Percentiles rank a stretch among this genome's conserved stretches.
These are phyloP conservation scores for Irpex sp. DNA, from an alignment of 1,284 basidiomycete species.

Conservation along the genomic window DNA sequence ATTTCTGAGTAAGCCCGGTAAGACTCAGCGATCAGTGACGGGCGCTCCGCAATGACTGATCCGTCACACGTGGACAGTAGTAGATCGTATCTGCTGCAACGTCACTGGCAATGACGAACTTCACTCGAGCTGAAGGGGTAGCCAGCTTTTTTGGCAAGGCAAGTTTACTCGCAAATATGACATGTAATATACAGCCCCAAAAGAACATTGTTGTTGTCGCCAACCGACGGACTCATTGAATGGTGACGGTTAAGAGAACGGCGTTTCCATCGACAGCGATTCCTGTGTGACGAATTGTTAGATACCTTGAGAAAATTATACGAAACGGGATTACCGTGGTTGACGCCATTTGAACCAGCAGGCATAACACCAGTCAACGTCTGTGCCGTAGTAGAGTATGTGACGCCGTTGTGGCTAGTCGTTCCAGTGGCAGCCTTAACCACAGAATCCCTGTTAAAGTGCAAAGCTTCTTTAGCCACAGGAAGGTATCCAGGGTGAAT, in stretches of 20 bases:
- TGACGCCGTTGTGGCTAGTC: slow-evolving; percentile 34
- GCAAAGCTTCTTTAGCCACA: background rate
- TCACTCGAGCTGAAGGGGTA: too few relatives aligned
- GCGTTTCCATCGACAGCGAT: slow-evolving; percentile 24
- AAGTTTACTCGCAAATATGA: background rate
- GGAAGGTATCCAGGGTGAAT: background rate
- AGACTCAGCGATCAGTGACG: background rate
- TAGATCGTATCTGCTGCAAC: too few relatives aligned
- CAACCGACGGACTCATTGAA: background rate
- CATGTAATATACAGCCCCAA: background rate
- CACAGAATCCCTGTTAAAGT: slow-evolving; percentile 32
- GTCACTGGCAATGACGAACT: too few relatives aligned
- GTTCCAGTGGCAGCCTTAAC: slow-evolving; percentile 35
- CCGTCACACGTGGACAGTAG: background rate
- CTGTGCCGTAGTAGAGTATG: slow-evolving; percentile 39
- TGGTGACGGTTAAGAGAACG: slow-evolving; percentile 20
- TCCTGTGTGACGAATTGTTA: slow-evolving; percentile 8
- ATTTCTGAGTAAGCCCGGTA: background rate
- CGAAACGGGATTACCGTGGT: slow-evolving; percentile 25
- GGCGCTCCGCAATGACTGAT: background rate
- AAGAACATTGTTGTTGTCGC: background rate
- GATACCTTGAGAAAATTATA: background rate
- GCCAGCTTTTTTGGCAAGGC: background rate
- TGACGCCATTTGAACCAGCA: slow-evolving; percentile 29
- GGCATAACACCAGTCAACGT: slow-evolving; percentile 31